Evolutionary conservation across 2,329 filamentous ascomycete species (phyloP), one percentile per base, ranked within the genome.

Genomic region (Venturia aucupariae): DNA sequence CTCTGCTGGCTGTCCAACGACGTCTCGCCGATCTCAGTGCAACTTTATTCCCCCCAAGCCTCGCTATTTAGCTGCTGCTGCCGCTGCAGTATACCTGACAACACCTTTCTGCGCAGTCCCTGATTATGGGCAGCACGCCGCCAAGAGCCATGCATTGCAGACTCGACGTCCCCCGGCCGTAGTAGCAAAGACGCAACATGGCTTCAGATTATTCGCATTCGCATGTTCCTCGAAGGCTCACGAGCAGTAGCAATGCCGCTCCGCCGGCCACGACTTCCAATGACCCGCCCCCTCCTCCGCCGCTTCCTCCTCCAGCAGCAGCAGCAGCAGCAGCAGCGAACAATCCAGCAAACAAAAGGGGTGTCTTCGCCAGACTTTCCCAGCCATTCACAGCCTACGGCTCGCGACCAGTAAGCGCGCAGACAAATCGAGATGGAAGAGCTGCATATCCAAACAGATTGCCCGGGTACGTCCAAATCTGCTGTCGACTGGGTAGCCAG

Each of bases 391-490:
- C 71, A 3, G 78, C 80, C 65, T 81, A 81, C 64, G 80, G 77
- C 68, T 82, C 81, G 67, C 76, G 81, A 59, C 81, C 81, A 41
- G 77, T 82, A 54, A 84, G 80, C 71, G 78, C 80, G 65, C 79
- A 81, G 69, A 75, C 76, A 62, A 72, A 71, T 69, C 75, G 75
- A 66, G 74, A 75, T 41, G 72, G 70, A 68, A 70, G 39, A 66
- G 64, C 70, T 72, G 64, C 73, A 75, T 68, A 73, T 72, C 70
- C 75, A 62, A 72, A 74, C 39, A 73, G 70, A 67, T 69, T 74
- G 64, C 71, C 73, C 64, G 70, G 73, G 71, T 75, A 73, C 69
- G 72, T 72, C 62, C 62, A 62, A 24, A 60, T 67, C 61, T 68
- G 57, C 24, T 38, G 41, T 32, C 15, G 41, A n/a, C 24, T 35